Conservation (phyloP, 1,284 basidiomycete species). For the Cutaneotrichosporon sp. region DNA sequence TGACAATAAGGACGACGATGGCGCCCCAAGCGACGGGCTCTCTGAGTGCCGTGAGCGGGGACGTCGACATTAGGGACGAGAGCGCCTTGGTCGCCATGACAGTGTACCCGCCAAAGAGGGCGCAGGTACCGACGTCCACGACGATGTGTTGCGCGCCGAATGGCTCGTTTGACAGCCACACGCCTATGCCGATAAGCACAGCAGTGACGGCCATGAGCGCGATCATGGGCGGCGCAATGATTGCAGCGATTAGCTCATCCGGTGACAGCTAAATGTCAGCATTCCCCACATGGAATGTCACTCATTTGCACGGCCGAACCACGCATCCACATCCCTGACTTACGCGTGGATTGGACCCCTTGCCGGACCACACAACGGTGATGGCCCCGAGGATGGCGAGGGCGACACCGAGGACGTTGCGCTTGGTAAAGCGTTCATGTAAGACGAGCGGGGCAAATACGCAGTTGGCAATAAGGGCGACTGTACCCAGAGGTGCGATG, state of each 20-base stretch:
- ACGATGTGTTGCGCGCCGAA: slow-evolving; percentile 70
- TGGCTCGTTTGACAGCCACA: slow-evolving; percentile 61
- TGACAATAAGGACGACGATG: slow-evolving; percentile 67
- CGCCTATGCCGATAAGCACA: slow-evolving; percentile 61
- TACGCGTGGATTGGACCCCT: slow-evolving; percentile 65
- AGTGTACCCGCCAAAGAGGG: slow-evolving; percentile 69
- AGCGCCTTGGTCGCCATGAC: slow-evolving; percentile 91
- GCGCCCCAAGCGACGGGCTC: slow-evolving; percentile 77
- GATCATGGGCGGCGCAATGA: slow-evolving; percentile 69
- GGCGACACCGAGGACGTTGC: slow-evolving; percentile 82
- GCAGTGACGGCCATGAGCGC: slow-evolving; percentile 68
- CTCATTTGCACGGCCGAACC: not conserved
- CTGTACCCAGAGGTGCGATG: slow-evolving; percentile 92
- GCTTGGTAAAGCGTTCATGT: slow-evolving; percentile 55
- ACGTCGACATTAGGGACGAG: slow-evolving; percentile 65
- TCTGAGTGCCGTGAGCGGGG: slow-evolving; percentile 71
- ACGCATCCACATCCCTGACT: slow-evolving; percentile 17
- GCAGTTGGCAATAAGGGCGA: slow-evolving; percentile 89
- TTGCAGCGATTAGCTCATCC: slow-evolving; percentile 66
- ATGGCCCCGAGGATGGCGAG: slow-evolving; percentile 80
- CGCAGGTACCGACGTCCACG: slow-evolving; percentile 71
- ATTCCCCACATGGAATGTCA: not conserved
- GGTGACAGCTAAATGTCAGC: slow-evolving; percentile 58
- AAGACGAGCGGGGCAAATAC: slow-evolving; percentile 87
- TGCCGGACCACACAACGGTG: slow-evolving; percentile 84